Evolutionary conservation across 1,284 basidiomycete genomes (phyloP).

Genomic region (Cutaneotrichosporon sp.): DNA sequence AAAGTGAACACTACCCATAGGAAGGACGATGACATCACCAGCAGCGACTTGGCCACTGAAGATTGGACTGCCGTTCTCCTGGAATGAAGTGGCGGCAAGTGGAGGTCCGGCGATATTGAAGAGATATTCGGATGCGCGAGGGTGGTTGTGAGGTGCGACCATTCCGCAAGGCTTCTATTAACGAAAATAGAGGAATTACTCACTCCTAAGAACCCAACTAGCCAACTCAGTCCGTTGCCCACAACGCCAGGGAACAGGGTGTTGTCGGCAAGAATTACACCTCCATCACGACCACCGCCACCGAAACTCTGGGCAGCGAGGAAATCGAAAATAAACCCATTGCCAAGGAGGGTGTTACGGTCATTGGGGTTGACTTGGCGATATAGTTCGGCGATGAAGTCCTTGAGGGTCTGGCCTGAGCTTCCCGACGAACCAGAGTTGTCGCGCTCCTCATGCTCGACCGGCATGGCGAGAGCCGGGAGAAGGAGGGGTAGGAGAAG

Average conservation of each 20-base stretch:
- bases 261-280: conserved; percentile 1
- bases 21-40: background rate
- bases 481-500: background rate
- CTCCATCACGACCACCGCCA: background rate
- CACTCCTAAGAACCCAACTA: background rate
- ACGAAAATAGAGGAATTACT: background rate
- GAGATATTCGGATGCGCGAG: background rate
- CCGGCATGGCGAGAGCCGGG: background rate
- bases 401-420: background rate
- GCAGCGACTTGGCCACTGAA: background rate
- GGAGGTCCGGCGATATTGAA: background rate
- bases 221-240: background rate
- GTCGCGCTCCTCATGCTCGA: background rate
- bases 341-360: background rate
- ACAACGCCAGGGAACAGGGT: conserved; percentile 5
- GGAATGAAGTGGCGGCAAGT: background rate
- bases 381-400: background rate
- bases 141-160: conserved; percentile 4
- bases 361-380: background rate
- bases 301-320: background rate
- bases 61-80: background rate
- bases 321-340: background rate
- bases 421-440: background rate
- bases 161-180: background rate
- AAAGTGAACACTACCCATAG: background rate